Evolutionary conservation across 768 basidiomycete genomes (phyloP).

Genomic region (Sistotremastrum niveocremeum): DNA sequence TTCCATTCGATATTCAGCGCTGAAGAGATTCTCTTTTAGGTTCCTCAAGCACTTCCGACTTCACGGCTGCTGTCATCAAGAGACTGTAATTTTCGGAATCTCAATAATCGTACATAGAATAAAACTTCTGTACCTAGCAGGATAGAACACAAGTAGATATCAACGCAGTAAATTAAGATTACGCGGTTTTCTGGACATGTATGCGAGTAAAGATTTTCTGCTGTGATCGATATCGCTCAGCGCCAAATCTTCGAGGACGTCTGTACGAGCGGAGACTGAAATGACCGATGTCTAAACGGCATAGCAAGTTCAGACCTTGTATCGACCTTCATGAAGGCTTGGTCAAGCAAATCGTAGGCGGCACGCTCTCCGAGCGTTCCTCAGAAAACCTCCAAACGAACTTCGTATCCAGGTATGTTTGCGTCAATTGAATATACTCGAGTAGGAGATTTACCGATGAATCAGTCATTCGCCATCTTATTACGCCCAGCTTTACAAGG

Average conservation of each 20-base stretch:
- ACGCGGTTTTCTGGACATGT: no score
- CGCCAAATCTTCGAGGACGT: no score
- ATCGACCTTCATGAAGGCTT: slow-evolving; percentile 93
- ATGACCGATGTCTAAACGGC: no score
- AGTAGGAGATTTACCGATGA: slow-evolving; percentile 2
- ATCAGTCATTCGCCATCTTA: slow-evolving; percentile 61
- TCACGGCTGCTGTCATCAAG: slow-evolving; percentile 86
- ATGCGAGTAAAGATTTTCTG: no score
- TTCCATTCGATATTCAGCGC: slow-evolving; percentile 1
- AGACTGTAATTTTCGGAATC: slow-evolving; percentile 33
- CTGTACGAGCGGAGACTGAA: no score
- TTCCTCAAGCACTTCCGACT: slow-evolving; percentile 83
- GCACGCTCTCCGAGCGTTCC: slow-evolving; percentile 64
- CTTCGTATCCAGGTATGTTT: slow-evolving; percentile 61
- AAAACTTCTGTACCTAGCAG: no score
- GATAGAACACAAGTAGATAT: background rate
- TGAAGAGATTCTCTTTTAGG: slow-evolving; percentile 29
- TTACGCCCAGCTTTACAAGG: slow-evolving; percentile 68
- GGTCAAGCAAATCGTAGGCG: slow-evolving; percentile 97
- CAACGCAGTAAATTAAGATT: background rate
- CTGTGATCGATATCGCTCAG: no score
- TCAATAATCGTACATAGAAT: background rate
- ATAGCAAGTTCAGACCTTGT: slow-evolving; percentile 62
- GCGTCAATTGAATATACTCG: slow-evolving; percentile 5
- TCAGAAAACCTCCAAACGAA: slow-evolving; percentile 65